phyloP scores from a whole-genome alignment of 805 yeast genomes.

The Clavispora fructus region DNA sequence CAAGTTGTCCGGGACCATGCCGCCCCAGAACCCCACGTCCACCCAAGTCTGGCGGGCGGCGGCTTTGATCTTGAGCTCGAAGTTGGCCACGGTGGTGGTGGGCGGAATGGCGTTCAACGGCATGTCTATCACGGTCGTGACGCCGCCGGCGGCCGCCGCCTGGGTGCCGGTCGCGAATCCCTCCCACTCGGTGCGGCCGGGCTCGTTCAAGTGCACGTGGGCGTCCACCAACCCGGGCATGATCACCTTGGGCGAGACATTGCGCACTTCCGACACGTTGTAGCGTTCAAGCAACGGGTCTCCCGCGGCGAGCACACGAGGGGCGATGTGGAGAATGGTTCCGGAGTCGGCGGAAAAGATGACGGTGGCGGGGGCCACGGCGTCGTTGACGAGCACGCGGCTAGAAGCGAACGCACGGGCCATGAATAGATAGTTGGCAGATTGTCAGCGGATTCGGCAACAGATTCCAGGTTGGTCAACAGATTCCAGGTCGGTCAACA shows the following conservation, averaged over 20 bases:
- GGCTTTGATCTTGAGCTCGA: slow-evolving; percentile 69
- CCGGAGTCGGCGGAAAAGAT: slow-evolving; percentile 49
- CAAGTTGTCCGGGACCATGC: slow-evolving; percentile 76
- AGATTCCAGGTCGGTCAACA: too few relatives aligned
- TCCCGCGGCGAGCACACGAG: slow-evolving; percentile 24
- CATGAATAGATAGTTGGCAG: slow-evolving; percentile 26
- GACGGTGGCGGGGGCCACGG: slow-evolving; percentile 55
- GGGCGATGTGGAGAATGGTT: slow-evolving; percentile 50
- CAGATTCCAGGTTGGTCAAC: too few relatives aligned
- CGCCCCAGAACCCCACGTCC: slow-evolving; percentile 96
- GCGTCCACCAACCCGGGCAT: slow-evolving; percentile 92
- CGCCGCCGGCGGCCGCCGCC: slow-evolving; percentile 95
- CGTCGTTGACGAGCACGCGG: slow-evolving; percentile 47
- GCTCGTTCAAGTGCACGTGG: slow-evolving; percentile 93
- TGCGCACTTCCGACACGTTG: slow-evolving; percentile 42
- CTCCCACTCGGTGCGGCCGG: slow-evolving; percentile 98
- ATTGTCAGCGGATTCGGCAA: too few relatives aligned
- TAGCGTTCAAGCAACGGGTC: slow-evolving; percentile 40
- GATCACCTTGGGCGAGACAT: slow-evolving; percentile 58
- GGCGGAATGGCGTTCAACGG: slow-evolving; percentile 96
- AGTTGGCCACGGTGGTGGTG: slow-evolving; percentile 76
- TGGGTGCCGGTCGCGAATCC: slow-evolving; percentile 96
- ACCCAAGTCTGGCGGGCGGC: slow-evolving; percentile 84
- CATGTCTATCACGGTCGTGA: slow-evolving; percentile 93
- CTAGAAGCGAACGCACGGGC: slow-evolving; percentile 60